Evolutionary conservation across 2,329 filamentous ascomycete genomes (phyloP), one percentile per base, ranked within the genome.

Genomic region (Drechslera avenae): DNA sequence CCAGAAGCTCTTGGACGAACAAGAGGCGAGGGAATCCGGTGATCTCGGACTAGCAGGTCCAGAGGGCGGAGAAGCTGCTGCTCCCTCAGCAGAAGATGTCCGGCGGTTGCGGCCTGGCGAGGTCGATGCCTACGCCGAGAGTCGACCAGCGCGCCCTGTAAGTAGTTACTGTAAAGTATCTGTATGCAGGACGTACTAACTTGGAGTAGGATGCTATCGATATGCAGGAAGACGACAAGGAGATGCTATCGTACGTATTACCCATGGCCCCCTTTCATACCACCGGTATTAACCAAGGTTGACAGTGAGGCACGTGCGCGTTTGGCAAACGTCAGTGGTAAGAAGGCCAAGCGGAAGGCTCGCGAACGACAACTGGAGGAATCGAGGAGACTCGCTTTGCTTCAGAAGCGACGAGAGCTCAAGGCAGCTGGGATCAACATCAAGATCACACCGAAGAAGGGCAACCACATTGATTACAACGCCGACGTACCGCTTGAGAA

Each of bases 391-490:
- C 77, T 99, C 56, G 94, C 94, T 1, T 85, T 93, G 31, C 78
- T 99, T 56, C 94, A 97, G 78, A 99, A 99, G 79, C 86, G 94
- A 32, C 86, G 94, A 63, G 94, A 99, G 76, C 84, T 99, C 60
- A 99, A 99, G 78, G 95, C 92, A 71, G 91, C 94, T 1, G 94
- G 94, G 39, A 97, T 99, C 76, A 99, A 99, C 73, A 91, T 97
- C 78, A 99, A 97, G 76, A 87, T 97, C 50, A 86, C 86, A 2
- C 94, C 89, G 12, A 86, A 89, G 54, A 97, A 97, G 79, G 87
- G 91, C 79, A 94, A 94, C 0, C 88, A 97, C 78, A 99, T 99
- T 91, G 94, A 99, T 75, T 99, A 99, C 79, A 99, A 99, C 75
- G 94, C 94, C 64, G 94, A 99, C 65, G 96, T 99, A 59, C 94